These are phyloP conservation scores for Pseudogymnoascus sp. DNA, from an alignment of 2,329 filamentous ascomycete genomes.

Conservation along the genomic window DNA sequence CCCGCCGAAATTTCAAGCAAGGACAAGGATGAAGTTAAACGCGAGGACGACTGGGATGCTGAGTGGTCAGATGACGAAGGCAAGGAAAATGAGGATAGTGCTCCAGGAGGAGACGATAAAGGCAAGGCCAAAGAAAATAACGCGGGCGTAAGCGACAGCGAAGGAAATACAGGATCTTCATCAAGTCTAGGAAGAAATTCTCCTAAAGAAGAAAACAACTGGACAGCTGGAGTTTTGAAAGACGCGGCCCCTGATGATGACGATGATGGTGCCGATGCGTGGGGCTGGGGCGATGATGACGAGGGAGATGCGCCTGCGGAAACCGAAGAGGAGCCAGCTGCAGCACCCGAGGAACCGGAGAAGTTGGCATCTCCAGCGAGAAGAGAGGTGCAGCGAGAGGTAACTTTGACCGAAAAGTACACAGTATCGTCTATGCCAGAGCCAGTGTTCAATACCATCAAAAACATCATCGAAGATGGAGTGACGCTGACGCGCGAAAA, in stretches of 20 bases:
- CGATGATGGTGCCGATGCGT: slow-evolving; percentile 44
- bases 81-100: slow-evolving; percentile 23
- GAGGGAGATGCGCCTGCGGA: slow-evolving; percentile 28
- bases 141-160: not conserved
- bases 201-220: slow-evolving; percentile 21
- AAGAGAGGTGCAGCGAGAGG: slow-evolving; percentile 42
- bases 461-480: slow-evolving; percentile 52
- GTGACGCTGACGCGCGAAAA: slow-evolving; percentile 49
- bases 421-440: slow-evolving; percentile 83
- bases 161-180: slow-evolving; percentile 33
- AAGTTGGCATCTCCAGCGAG: not conserved
- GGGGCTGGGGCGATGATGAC: slow-evolving; percentile 78
- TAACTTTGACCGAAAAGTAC: slow-evolving; percentile 79
- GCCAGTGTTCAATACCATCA: slow-evolving; percentile 62
- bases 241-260: slow-evolving; percentile 14
- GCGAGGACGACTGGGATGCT: slow-evolving; percentile 61
- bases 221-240: slow-evolving; percentile 15
- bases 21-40: slow-evolving; percentile 33
- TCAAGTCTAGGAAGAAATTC: slow-evolving; percentile 40
- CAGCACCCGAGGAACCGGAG: not conserved
- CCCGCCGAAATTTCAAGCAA: slow-evolving; percentile 39
- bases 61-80: slow-evolving; percentile 69
- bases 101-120: not conserved
- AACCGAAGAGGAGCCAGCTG: slow-evolving; percentile 12
- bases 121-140: not conserved